Evolutionary conservation across 768 basidiomycete genomes (phyloP), one percentile per base, ranked within the genome.

Genomic region (Serendipita vermifera): DNA sequence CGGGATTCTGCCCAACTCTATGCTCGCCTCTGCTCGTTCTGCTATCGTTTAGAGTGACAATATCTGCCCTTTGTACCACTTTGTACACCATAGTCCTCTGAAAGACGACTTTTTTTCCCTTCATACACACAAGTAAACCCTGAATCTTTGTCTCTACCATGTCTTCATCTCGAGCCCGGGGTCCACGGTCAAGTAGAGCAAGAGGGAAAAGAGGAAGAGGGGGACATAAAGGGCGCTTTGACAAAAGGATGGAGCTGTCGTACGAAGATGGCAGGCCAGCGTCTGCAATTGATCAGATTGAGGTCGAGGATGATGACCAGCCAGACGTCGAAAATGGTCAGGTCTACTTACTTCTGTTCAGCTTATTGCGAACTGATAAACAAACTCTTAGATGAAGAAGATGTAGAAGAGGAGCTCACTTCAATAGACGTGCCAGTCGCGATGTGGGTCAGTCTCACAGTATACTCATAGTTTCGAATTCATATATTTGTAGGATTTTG

Each of bases 401-500:
- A 26, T 1, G 22, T 5, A 26, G 17, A 9, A 32, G 59, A 59
- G n/a, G 36, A 79, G 80, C 35, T 38, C 32, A 20, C 54, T 20
- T 15, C 15, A 70, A 75, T 73, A 36, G 64, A 64, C 17, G 80
- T 96, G 9, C 89, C 90, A 2, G 83, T 96, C 3, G 92, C 89
- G 33, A 97, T 97, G 93, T 97, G 93, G 93, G 91, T 85, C 57
- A 69, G 91, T 75, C 41, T 32, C 6, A 29, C 22, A 39, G 57
- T 22, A 26, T 56, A 20, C 15, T 29, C 9, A 4, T 58, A 22
- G 14, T 31, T 33, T 38, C 14, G 17, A 31, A 20, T 35, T 33
- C 7, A 54, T 32, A 32, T 24, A n/a, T 26, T n/a, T 57, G 39
- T 56, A 94, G 92, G 94, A 99, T 66, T 97, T 99, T 69, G 85